Conservation (phyloP, 2,329 filamentous ascomycete genomes). For the Raffaelea arxii region DNA sequence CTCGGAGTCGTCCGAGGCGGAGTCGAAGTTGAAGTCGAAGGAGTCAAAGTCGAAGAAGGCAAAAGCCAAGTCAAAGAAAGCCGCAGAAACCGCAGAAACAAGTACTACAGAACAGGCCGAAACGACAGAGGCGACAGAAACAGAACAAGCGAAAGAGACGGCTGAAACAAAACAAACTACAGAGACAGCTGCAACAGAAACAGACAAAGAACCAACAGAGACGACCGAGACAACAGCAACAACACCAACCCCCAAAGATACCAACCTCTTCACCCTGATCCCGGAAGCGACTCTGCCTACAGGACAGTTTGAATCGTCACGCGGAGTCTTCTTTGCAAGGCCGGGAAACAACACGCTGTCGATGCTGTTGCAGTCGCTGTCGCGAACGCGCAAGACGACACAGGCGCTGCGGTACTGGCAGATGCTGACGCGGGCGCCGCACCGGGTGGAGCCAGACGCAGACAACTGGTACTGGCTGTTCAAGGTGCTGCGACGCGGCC, state of each 20-base stretch:
- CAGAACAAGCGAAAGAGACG: too few species aligned
- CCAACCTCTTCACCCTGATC: too few species aligned
- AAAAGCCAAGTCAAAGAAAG: neutral
- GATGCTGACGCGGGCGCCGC: slow-evolving; percentile 48
- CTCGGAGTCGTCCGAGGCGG: neutral
- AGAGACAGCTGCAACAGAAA: too few species aligned
- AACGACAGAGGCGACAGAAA: too few species aligned
- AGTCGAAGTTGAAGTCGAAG: neutral
- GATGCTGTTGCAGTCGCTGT: slow-evolving; percentile 56
- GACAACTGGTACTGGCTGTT: slow-evolving; percentile 63
- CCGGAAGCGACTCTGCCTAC: too few species aligned
- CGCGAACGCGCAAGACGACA: slow-evolving; percentile 47
- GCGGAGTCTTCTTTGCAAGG: slow-evolving; percentile 22
- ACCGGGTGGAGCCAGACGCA: slow-evolving; percentile 59
- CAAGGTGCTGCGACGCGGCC: slow-evolving; percentile 53
- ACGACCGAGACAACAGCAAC: too few species aligned
- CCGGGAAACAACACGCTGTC: slow-evolving; percentile 54
- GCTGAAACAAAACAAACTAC: too few species aligned
- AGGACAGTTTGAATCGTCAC: too few species aligned
- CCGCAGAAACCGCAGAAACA: too few species aligned
- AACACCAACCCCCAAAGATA: too few species aligned
- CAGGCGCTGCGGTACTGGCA: slow-evolving; percentile 73
- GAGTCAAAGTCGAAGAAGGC: neutral
- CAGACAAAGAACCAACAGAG: too few species aligned
- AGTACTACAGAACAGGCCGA: too few species aligned